phyloP scores from a whole-genome alignment of 129 eudicot genomes.

The Arctium lappa region DNA sequence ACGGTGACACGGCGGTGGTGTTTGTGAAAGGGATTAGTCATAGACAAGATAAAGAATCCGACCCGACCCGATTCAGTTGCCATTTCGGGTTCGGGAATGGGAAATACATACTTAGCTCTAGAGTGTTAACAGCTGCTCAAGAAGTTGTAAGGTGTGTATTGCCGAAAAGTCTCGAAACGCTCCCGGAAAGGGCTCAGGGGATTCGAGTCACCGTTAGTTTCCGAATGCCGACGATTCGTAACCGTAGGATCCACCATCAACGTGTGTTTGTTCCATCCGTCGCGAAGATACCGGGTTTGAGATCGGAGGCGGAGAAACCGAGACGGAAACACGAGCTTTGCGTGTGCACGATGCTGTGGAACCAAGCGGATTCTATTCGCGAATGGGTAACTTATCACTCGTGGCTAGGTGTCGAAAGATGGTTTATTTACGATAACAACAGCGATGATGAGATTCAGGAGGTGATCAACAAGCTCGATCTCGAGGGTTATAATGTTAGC shows the following conservation, averaged over 20 bases:
- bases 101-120: conserved; percentile 42
- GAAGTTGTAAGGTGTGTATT: conserved; percentile 81
- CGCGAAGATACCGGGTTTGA: conserved; percentile 41
- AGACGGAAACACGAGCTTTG: conserved; percentile 62
- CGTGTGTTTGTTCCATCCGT: conserved; percentile 69
- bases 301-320: neutral
- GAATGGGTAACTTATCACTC: conserved; percentile 90
- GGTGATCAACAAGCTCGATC: conserved; percentile 55
- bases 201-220: conserved; percentile 60
- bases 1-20: conserved; percentile 59
- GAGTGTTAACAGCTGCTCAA: conserved; percentile 83
- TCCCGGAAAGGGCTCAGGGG: conserved; percentile 51
- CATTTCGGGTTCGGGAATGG: conserved; percentile 62
- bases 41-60: conserved; percentile 60
- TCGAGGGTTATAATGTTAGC: conserved; percentile 58
- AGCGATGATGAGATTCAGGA: conserved; percentile 73
- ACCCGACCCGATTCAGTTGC: conserved; percentile 67
- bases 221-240: conserved; percentile 12
- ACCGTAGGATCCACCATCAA: conserved; percentile 23
- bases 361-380: conserved; percentile 76
- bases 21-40: conserved; percentile 86
- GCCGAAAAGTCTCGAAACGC: conserved; percentile 48
- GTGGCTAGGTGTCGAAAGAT: conserved; percentile 90
- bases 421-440: conserved; percentile 93
- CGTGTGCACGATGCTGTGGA: conserved; percentile 96